These are phyloP conservation scores for Verticillium alfalfae DNA, from an alignment of 2,329 filamentous ascomycete genomes.

Conservation along the genomic window DNA sequence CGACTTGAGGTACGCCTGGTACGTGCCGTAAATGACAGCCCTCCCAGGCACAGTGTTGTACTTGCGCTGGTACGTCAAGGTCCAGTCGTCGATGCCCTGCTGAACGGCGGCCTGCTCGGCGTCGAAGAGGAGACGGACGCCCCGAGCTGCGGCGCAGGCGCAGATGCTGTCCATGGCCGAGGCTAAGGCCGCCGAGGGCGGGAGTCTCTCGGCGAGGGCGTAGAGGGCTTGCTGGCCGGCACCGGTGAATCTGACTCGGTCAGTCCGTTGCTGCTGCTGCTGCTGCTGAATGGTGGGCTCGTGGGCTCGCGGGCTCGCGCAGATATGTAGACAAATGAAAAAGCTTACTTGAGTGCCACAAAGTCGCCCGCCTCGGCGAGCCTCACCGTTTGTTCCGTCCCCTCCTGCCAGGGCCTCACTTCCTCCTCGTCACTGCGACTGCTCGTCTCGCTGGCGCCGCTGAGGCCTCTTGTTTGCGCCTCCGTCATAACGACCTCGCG, in stretches of 20 bases:
- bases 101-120: conserved; percentile 80
- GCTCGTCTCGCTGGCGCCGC: conserved; percentile 33
- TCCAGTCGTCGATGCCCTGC: conserved; percentile 76
- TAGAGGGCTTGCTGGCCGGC: conserved; percentile 69
- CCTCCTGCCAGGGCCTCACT: conserved; percentile 65
- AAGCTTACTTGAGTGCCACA: conserved; percentile 54
- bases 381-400: conserved; percentile 67
- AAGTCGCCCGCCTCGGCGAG: conserved; percentile 63
- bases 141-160: conserved; percentile 60
- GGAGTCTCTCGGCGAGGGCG: conserved; percentile 55
- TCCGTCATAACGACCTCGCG: conserved; percentile 70
- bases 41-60: conserved; percentile 61
- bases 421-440: conserved; percentile 49
- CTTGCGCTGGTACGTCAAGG: conserved; percentile 66
- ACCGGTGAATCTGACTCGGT: conserved; percentile 61
- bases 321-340: background rate
- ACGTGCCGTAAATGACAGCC: conserved; percentile 74
- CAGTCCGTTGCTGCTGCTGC: background rate
- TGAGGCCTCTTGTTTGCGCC: conserved; percentile 38
- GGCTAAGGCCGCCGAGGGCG: conserved; percentile 59
- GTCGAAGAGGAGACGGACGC: conserved; percentile 74
- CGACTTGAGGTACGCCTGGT: conserved; percentile 70
- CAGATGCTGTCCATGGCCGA: conserved; percentile 71
- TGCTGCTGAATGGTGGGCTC: background rate
- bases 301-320: too few relatives aligned